Evolutionary conservation across 2,329 filamentous ascomycete genomes (phyloP).

Genomic region (Rachicladosporium sp.): DNA sequence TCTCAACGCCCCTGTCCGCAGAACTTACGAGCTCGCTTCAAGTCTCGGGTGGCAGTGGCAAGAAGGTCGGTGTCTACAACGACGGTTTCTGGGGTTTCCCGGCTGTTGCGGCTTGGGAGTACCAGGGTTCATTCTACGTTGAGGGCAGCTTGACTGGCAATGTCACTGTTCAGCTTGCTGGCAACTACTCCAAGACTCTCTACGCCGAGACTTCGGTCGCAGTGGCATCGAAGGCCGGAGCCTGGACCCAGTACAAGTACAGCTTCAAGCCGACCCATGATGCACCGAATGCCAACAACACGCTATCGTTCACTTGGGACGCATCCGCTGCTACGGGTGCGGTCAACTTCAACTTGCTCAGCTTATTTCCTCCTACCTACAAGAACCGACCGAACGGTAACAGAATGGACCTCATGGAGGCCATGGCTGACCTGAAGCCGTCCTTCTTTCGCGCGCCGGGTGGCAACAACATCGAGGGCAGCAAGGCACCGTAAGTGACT

Average conservation of each 20-base stretch:
- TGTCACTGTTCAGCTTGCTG: slow-evolving; percentile 13
- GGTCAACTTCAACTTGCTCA: too few relatives aligned
- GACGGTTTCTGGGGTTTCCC: slow-evolving; percentile 25
- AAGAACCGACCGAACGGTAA: too few relatives aligned
- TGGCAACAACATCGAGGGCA: slow-evolving; percentile 42
- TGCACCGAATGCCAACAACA: too few relatives aligned
- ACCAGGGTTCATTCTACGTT: slow-evolving; percentile 25
- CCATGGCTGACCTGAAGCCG: too few relatives aligned
- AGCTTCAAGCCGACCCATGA: too few relatives aligned
- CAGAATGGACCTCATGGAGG: too few relatives aligned
- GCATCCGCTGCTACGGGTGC: too few relatives aligned
- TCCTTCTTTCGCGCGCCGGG: slow-evolving; percentile 51
- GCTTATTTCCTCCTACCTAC: too few relatives aligned
- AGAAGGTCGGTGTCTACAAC: slow-evolving; percentile 32
- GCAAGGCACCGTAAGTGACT: slow-evolving; percentile 17
- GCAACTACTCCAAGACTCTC: slow-evolving; percentile 45
- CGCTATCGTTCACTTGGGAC: too few relatives aligned
- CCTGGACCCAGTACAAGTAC: too few relatives aligned
- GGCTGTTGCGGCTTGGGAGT: slow-evolving; percentile 15
- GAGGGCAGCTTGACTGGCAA: slow-evolving; percentile 19
- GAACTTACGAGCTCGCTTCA: slow-evolving; percentile 42
- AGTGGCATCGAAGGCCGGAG: too few relatives aligned
- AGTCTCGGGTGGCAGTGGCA: slow-evolving; percentile 20
- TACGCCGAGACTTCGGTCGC: slow-evolving; percentile 29
- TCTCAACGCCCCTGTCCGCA: slow-evolving; percentile 38